Base-by-base conservation (phyloP, 805 yeast genomes). In the Wickerhamomyces alni region DNA sequence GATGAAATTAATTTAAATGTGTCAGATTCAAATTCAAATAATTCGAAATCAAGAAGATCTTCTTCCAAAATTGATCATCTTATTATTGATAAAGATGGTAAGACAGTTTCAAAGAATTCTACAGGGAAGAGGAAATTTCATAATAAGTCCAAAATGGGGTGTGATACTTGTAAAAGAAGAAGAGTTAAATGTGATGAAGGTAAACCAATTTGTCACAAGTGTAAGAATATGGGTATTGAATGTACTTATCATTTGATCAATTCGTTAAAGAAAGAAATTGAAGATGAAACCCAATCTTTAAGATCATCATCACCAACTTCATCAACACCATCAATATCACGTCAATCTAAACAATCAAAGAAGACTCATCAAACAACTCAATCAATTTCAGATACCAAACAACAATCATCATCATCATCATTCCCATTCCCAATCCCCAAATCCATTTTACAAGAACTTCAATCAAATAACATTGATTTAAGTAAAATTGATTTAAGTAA, bases 131-230 rank as follows among this genome's bases (percentile, higher is more conserved):
- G 97, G 33, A 83, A 86, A 54, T 91, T 82, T 54, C 98, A 91
- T 58, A 84, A 80, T 43, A 91, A 91, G 61, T 84, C 95, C 27
- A 75, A 95, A 41, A 75, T 77, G 41, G 98, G 98, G 0, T 89
- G 98, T 63, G 74, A 80, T 30, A 85, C 94, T 2, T 89, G 98
- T 63, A 89, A 89, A 56, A 74, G 77, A 47, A 74, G 98, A 51
- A 69, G 97, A 37, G 96, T 91, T 30, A 89, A 89, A 58, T 89
- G 98, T 67, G 97, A 89, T 58, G 97, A 91, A 59, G 66, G 67
- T 1, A 82, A 79, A 44, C 97, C 97, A 1, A 57, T 67, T 8
- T 89, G 98, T 59, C 66, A 66, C 17, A 87, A 87, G 62, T 89
- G 98, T 62, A 62, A 68, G 36, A 80, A 87, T 45, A 75, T 89